These are phyloP conservation scores for Talaromyces verruculosus DNA, from an alignment of 2,329 filamentous ascomycete species.

Conservation along the genomic window DNA sequence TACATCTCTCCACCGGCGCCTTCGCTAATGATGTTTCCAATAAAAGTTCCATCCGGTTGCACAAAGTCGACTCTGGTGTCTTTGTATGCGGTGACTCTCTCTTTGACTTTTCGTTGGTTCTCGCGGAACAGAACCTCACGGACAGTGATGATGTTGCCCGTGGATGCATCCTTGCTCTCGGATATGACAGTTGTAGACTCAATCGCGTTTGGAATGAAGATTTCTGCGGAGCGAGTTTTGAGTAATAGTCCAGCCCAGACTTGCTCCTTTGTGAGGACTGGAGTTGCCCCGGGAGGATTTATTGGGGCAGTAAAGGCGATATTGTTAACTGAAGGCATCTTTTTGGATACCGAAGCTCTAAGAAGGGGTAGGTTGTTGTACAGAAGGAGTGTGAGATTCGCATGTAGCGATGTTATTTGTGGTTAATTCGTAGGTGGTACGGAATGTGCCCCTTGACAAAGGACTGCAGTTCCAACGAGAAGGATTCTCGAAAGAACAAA, in stretches of 20 bases:
- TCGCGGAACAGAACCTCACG: constrained; percentile 35
- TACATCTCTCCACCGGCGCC: constrained; percentile 37
- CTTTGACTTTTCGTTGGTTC: constrained; percentile 27
- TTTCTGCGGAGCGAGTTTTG: constrained; percentile 33
- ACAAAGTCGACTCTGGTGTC: constrained; percentile 31
- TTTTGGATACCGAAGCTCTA: background rate
- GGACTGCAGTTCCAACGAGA: too few relatives aligned
- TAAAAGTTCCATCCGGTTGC: constrained; percentile 30
- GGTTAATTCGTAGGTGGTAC: background rate
- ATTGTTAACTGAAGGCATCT: constrained; percentile 29
- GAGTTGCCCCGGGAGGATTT: constrained; percentile 35
- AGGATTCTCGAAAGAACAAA: too few relatives aligned
- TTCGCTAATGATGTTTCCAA: constrained; percentile 32
- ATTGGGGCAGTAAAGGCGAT: constrained; percentile 41
- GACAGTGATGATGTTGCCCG: constrained; percentile 29
- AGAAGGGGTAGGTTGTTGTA: background rate
- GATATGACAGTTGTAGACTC: constrained; percentile 31
- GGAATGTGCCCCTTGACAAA: background rate
- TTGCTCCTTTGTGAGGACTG: constrained; percentile 34
- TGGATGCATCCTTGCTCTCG: constrained; percentile 25
- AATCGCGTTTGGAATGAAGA: constrained; percentile 34
- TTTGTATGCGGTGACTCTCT: constrained; percentile 30
- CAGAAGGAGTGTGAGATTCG: background rate
- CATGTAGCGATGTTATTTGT: background rate
- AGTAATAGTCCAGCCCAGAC: constrained; percentile 39